Conservation (phyloP, 179 eudicot species). For the Corrigiola litoralis region DNA sequence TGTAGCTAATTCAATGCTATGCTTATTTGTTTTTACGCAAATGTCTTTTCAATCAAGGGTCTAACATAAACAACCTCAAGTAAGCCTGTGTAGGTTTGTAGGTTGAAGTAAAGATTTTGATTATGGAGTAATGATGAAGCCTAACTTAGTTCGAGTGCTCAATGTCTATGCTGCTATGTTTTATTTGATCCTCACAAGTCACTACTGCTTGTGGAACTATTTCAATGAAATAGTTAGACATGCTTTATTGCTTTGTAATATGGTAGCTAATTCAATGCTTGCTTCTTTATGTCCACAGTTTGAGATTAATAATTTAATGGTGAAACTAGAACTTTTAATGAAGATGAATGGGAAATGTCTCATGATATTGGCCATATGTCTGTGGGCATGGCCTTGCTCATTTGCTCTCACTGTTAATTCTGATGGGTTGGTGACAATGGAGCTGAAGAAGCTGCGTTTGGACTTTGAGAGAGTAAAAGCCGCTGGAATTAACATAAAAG, state of each 20-base stretch:
- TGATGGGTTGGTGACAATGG: conserved; percentile 24
- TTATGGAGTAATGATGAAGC: too few species aligned
- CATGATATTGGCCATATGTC: conserved; percentile 17
- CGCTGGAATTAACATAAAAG: conserved; percentile 9
- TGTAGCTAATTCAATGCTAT: too few species aligned
- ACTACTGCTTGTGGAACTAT: background rate
- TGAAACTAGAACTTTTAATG: background rate
- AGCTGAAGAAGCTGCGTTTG: conserved; percentile 28
- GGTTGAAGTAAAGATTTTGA: too few species aligned
- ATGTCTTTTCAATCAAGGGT: too few species aligned
- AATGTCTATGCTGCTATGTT: background rate
- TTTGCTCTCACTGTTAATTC: background rate
- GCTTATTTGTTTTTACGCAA: too few species aligned
- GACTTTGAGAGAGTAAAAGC: conserved; percentile 22
- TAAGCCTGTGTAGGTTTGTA: too few species aligned
- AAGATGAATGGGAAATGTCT: conserved; percentile 19
- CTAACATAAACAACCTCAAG: too few species aligned
- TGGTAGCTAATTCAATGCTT: background rate
- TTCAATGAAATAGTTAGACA: background rate
- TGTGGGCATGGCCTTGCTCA: conserved; percentile 12
- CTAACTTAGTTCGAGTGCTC: too few species aligned
- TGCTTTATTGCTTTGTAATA: too few species aligned
- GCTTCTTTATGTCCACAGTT: background rate
- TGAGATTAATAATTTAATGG: background rate
- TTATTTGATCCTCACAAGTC: background rate